phyloP scores from a whole-genome alignment of 1,139 yeast species.

The Suhomyces bokatorum region DNA sequence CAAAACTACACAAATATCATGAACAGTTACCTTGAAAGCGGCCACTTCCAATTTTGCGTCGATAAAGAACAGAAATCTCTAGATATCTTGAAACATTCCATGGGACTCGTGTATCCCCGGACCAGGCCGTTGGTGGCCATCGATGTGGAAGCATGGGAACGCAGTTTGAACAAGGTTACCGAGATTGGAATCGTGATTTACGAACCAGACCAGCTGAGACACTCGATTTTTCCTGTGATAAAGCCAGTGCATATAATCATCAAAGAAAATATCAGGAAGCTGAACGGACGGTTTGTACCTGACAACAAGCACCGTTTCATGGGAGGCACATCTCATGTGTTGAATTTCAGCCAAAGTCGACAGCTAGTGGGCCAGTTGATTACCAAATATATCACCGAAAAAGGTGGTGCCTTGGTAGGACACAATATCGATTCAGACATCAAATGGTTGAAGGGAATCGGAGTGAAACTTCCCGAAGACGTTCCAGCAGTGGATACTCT shows the following conservation, averaged over 20 bases:
- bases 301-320: constrained; percentile 22
- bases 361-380: constrained; percentile 15
- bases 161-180: constrained; percentile 18
- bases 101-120: constrained; percentile 22
- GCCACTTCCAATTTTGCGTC: constrained; percentile 6
- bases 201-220: constrained; percentile 21
- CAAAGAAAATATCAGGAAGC: constrained; percentile 17
- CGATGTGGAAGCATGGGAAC: constrained; percentile 28
- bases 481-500: constrained; percentile 23
- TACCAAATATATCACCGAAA: constrained; percentile 16
- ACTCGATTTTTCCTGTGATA: constrained; percentile 19
- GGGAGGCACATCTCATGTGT: constrained; percentile 22
- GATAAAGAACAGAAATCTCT: constrained; percentile 3
- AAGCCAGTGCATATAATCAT: constrained; percentile 22
- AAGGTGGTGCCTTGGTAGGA: constrained; percentile 24
- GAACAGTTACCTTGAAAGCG: constrained; percentile 13
- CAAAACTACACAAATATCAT: background rate
- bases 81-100: constrained; percentile 8
- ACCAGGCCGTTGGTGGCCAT: constrained; percentile 23
- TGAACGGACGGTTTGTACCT: constrained; percentile 23
- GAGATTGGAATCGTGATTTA: constrained; percentile 27
- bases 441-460: constrained; percentile 23
- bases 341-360: constrained; percentile 15
- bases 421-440: constrained; percentile 25
- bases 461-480: constrained; percentile 15